A percentile compares a stretch with the other conserved stretches of the same genome.
Evolutionary conservation across 345 rosid species (phyloP).

Genomic region (Aquilaria sinensis): DNA sequence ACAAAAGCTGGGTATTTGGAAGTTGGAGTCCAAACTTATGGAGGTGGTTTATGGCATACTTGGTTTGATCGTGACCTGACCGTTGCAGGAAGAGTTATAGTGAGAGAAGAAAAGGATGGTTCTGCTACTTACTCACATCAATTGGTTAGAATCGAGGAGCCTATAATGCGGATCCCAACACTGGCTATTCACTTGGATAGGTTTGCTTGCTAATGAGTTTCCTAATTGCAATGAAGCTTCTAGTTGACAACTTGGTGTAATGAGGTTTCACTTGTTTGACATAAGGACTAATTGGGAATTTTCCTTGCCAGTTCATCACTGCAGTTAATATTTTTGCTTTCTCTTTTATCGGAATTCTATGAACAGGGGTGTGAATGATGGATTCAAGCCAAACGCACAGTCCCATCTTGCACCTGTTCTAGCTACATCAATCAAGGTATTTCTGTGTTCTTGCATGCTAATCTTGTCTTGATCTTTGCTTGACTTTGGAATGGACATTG

Average conservation of each 20-base stretch:
- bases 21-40: constrained; percentile 91
- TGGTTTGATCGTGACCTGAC: constrained; percentile 99
- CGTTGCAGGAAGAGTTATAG: constrained; percentile 80
- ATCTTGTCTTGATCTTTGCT: not conserved
- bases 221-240: not conserved
- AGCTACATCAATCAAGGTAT: constrained; percentile 89
- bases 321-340: not conserved
- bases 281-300: not conserved
- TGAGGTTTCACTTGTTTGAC: constrained; percentile 10
- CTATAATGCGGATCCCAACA: constrained; percentile 92
- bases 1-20: constrained; percentile 72
- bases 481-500: not conserved
- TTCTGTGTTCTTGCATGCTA: constrained; percentile 1
- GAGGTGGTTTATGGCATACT: constrained; percentile 95
- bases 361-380: constrained; percentile 77
- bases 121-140: constrained; percentile 57
- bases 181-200: constrained; percentile 94
- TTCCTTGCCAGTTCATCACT: not conserved
- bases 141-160: constrained; percentile 71
- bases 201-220: constrained; percentile 24
- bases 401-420: constrained; percentile 75
- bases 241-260: not conserved
- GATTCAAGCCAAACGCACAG: constrained; percentile 91
- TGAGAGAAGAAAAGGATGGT: constrained; percentile 53
- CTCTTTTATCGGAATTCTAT: constrained; percentile 1